Conservation (phyloP, 352 stramenopile genomes). For the Albugo candida region DNA sequence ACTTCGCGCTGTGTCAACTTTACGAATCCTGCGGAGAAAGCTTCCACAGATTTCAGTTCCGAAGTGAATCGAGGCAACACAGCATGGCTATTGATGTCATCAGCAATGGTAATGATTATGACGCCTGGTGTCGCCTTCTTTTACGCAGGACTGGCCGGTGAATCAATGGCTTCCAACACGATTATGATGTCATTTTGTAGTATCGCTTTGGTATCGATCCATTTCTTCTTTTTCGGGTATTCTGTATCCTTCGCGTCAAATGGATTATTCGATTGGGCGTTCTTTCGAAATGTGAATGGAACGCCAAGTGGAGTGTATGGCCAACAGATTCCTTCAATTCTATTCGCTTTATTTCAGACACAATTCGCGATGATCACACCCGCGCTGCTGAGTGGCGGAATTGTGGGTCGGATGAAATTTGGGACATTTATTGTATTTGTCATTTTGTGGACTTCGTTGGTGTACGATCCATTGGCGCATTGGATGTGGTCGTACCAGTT, state of each 20-base stretch:
- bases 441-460: conserved; percentile 56
- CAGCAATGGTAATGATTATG: conserved; percentile 50
- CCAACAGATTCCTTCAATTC: conserved; percentile 31
- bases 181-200: conserved; percentile 64
- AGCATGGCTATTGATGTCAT: conserved; percentile 33
- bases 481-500: conserved; percentile 73
- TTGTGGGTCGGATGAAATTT: conserved; percentile 76
- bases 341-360: conserved; percentile 69
- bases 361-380: conserved; percentile 71
- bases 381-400: conserved; percentile 47
- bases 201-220: conserved; percentile 60
- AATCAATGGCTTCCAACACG: conserved; percentile 57
- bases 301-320: conserved; percentile 29
- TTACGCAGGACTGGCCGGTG: conserved; percentile 51
- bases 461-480: conserved; percentile 69
- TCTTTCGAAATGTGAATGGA: conserved; percentile 32
- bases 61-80: conserved; percentile 30
- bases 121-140: conserved; percentile 50
- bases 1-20: conserved; percentile 22
- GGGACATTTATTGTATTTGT: conserved; percentile 54
- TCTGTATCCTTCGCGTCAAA: conserved; percentile 38
- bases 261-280: conserved; percentile 31
- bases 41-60: conserved; percentile 12
- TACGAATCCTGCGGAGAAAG: conserved; percentile 15
- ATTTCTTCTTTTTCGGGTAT: conserved; percentile 66